Evolutionary conservation across 139 green algal species (phyloP), one percentile per base, ranked within the genome.

Genomic region (Pseudopediastrum boryanum): DNA sequence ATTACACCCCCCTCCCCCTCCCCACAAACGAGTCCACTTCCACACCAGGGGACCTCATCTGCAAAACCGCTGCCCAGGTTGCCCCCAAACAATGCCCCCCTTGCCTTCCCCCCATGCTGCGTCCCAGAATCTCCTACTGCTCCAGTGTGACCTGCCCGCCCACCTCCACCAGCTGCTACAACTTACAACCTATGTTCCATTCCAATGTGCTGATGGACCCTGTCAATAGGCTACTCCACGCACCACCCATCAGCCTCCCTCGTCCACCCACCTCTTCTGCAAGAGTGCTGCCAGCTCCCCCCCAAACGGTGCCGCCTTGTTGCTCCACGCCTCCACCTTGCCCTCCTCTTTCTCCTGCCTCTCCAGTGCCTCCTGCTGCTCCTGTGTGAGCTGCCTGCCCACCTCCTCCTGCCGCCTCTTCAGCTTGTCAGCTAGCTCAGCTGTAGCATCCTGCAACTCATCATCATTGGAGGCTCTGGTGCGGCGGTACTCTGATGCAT

Each of bases 371-470:
- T 33, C 67, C 25, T n/a, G 12, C 63, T 74, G 46, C 43, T 54
- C 21, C 75, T 65, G 3, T 10, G 39, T 2, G 21, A 7, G 27
- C 29, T 9, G 31, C 38, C 52, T 21, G 16, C 50, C 48, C 4
- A 58, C 68, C 23, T 54, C 67, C 16, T 79, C 61, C 52, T 85
- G 74, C 12, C 81, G 67, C 59, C 50, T 39, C 48, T 35, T 38
- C 27, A 85, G 68, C 46, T 85, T 81, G 9, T 61, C 44, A 21
- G 75, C 81, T 3, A 85, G 74, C 75, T 85, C 81, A 1, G 33
- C 67, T 41, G 59, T 63, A 0, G 81, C 81, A 43, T 71, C 68
- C 8, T 68, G 39, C 12, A 72, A 44, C 58, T 62, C 72, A 4
- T 52, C 29, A 5, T 56, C 52, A n/a, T 8, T 44, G 43, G 56